Percentiles rank a stretch among this genome's conserved stretches.
Conservation (phyloP, 305 asterid species). For the Petunia hybrid region DNA sequence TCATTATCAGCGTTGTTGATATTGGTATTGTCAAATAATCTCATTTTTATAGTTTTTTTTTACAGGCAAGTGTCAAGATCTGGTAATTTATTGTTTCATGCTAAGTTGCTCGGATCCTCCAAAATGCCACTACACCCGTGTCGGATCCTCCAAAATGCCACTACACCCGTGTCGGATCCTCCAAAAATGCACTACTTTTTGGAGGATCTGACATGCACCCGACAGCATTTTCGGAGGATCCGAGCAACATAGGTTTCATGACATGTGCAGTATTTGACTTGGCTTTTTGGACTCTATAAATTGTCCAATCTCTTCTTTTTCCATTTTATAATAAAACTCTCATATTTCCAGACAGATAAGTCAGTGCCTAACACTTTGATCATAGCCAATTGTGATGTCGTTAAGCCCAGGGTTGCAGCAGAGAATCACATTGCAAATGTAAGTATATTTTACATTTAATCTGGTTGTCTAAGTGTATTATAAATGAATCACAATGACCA, state of each 20-base stretch:
- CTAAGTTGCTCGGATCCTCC: too few relatives aligned
- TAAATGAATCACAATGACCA: not conserved
- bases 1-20: not conserved
- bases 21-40: not conserved
- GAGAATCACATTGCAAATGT: slow-evolving; percentile 87
- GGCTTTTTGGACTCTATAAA: slow-evolving; percentile 23
- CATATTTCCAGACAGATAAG: slow-evolving; percentile 75
- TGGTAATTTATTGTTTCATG: slow-evolving; percentile 13
- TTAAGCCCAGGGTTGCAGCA: slow-evolving; percentile 94
- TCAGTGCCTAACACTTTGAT: slow-evolving; percentile 95
- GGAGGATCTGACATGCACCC: too few relatives aligned
- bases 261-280: not conserved
- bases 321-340: slow-evolving; percentile 26
- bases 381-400: slow-evolving; percentile 91
- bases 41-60: slow-evolving; percentile 27
- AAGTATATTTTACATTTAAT: slow-evolving; percentile 31
- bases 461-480: not conserved
- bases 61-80: not conserved
- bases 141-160: too few relatives aligned
- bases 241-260: not conserved
- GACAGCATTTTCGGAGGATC: too few relatives aligned
- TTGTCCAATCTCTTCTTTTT: slow-evolving; percentile 33
- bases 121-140: too few relatives aligned
- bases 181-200: too few relatives aligned
- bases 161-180: too few relatives aligned